Evolutionary conservation across 148 eudicot genomes (phyloP).

Genomic region (Arctostaphylos glauca): DNA sequence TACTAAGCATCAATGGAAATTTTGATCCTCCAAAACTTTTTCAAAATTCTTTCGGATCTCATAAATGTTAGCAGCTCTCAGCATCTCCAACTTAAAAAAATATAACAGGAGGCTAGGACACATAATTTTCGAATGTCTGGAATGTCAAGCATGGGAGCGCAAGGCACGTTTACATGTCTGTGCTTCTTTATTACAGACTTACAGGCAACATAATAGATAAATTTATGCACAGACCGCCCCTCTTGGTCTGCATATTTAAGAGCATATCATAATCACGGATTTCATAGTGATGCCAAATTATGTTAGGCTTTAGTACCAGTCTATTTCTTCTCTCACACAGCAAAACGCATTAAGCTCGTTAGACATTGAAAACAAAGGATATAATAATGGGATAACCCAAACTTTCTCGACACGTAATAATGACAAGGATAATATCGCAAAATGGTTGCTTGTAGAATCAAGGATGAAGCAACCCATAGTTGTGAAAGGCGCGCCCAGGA

Average conservation of each 20-base stretch:
- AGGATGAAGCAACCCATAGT: too few species aligned
- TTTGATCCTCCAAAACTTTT: background rate
- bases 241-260: background rate
- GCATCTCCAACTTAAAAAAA: background rate
- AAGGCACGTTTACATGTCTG: too few species aligned
- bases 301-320: background rate
- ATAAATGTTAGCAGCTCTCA: background rate
- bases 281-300: background rate
- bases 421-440: background rate
- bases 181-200: too few species aligned
- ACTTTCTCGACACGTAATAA: background rate
- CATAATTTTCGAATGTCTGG: background rate
- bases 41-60: background rate
- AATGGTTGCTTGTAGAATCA: background rate
- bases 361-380: background rate
- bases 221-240: too few species aligned
- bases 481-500: too few species aligned
- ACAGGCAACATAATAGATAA: too few species aligned
- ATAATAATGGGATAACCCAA: too few species aligned
- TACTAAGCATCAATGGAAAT: background rate
- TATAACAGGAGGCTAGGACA: background rate
- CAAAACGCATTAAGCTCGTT: background rate
- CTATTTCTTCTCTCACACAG: background rate
- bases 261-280: background rate
- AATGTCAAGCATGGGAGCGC: background rate